Base-by-base conservation (phyloP, 176 grass and related monocot species). In the Oryza longistaminata region DNA sequence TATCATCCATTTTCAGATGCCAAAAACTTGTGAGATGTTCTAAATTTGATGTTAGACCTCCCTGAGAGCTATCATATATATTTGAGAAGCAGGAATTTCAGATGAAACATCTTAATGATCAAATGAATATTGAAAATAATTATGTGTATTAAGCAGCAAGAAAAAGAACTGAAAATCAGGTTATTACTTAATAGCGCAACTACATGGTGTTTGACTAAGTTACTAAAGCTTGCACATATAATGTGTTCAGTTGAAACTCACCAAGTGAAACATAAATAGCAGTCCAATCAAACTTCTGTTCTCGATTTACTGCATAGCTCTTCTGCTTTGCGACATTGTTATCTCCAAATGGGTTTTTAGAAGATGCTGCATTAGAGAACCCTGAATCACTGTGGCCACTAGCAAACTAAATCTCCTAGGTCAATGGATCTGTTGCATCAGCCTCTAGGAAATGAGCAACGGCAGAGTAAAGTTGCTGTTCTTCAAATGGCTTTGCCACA, bases 401-500 rank as follows among this genome's bases (percentile, higher is more conserved):
- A 58, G 35, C 29, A 31, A 31, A 31, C 29, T 31, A 31, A 31
- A 45, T 45, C 61, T 69, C 82, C 73, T 78, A 79, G 10, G 70
- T n/a, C 3, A 21, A 21, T 83, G 69, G 75, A 80, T 88, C 83
- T 33, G 50, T 61, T 19, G 34, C 62, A 62, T 93, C 81, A 35
- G 80, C 79, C 52, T 91, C 86, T 46, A 96, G 71, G 80, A 91
- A 93, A 79, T 89, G 90, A 71, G 91, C 90, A 55, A 96, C 91
- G 4, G 93, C 86, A 50, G 88, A 92, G 68, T 93, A 96, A 11
- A 93, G 86, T 49, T 91, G 90, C 22, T 89, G 78, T 76, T 92
- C 88, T 83, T 96, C 93, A 73, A 96, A 96, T 48, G 93, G 93
- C 52, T 96, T 96, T 29, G 90, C 82, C 40, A 95, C 93, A 77